Base-by-base conservation (phyloP, 208 protist genomes). In the Leptomonas pyrrhocoris region DNA sequence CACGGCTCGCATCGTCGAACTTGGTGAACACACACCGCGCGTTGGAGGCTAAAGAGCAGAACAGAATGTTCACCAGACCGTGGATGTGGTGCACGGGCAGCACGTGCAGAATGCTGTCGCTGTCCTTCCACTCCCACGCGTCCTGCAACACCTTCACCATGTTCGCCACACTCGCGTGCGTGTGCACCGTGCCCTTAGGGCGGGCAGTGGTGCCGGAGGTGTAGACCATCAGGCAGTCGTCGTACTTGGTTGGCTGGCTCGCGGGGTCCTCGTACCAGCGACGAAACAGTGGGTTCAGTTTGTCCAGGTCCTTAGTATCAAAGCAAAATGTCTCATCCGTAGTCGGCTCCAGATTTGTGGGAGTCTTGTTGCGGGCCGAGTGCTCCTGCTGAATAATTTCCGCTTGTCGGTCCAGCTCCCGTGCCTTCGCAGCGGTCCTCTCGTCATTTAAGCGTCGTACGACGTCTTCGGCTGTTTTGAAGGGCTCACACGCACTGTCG, bases 41-140 rank as follows among this genome's bases (percentile, higher is more conserved):
- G 40, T 93, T 86, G 15, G 82, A 86, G 13, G 81, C 89, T 0
- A 98, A 68, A 3, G 93, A 71, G 68, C 95, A 98, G 25, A 90
- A 69, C 12, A 98, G 56, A 6, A 95, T 68, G 73, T 98, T 99
- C 21, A 98, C 88, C 23, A 99, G 81, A 11, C 98, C 98, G 77
- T 99, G 98, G 9, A 99, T 88, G 81, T 99, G 98, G 65, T 99
- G 96, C 36, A 99, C 83, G 1, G 98, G 98, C 12, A 99, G 81
- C 28, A 96, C 73, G 68, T 98, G 85, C 16, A 99, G 72, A 28
- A 98, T 93, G 36, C 61, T 70, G 80, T 99, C 98, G 11, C 88
- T 66, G 16, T 58, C 55, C 1, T 45, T 81, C 97, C 97, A 99
- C 31, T 81, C 74, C 97, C 98, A 99, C 5, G 94, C 89, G 9